These are phyloP conservation scores for Botrytis medusae DNA, from an alignment of 2,329 filamentous ascomycete species.

Conservation along the genomic window DNA sequence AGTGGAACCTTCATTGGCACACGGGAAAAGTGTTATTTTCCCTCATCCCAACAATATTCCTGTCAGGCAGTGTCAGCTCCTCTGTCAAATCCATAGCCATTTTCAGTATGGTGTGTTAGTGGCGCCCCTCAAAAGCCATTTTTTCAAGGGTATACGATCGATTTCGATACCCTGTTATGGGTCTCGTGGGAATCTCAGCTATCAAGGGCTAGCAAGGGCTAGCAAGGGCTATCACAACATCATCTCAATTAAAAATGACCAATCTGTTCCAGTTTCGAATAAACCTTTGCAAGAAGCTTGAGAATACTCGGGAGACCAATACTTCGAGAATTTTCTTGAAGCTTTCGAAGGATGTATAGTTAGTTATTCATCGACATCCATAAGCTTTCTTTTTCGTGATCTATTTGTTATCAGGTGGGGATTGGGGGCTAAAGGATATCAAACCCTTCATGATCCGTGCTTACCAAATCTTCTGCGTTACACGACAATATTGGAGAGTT, in stretches of 20 bases:
- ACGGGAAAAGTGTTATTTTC: neutral
- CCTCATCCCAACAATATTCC: neutral
- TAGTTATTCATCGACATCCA: neutral
- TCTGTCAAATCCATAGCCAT: neutral
- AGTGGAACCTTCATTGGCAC: conserved; percentile 5
- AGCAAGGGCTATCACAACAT: neutral
- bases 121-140: neutral
- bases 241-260: neutral
- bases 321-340: neutral
- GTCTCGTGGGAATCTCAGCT: conserved; percentile 1
- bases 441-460: neutral
- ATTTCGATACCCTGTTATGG: conserved; percentile 12
- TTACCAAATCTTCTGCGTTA: neutral
- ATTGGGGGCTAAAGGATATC: neutral
- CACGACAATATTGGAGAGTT: conserved; percentile 2
- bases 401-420: neutral
- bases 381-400: neutral
- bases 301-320: neutral
- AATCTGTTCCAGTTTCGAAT: neutral
- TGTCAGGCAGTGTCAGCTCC: neutral
- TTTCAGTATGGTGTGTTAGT: neutral
- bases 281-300: neutral
- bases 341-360: neutral
- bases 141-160: neutral
- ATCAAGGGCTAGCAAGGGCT: neutral